These are phyloP conservation scores for Spinellus fusiger DNA, from an alignment of 192 early-diverging fungal species.

Conservation along the genomic window DNA sequence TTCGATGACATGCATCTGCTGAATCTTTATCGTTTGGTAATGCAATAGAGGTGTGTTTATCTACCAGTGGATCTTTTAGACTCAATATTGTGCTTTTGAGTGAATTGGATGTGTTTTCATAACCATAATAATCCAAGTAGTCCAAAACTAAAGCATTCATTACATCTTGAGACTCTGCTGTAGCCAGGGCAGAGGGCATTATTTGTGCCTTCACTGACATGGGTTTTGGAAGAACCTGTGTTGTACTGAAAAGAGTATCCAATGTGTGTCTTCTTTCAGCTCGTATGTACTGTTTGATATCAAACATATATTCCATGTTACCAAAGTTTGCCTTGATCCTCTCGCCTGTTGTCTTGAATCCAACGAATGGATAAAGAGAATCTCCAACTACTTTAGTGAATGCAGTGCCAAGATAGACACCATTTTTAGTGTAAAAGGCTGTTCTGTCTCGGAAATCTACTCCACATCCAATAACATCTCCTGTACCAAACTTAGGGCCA, in stretches of 20 bases:
- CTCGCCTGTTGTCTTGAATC: constrained; percentile 69
- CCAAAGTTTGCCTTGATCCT: constrained; percentile 77
- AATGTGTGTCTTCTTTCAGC: constrained; percentile 19
- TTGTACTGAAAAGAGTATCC: background rate
- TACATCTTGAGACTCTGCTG: background rate
- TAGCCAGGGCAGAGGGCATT: background rate
- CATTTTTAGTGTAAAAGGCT: constrained; percentile 93
- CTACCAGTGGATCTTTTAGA: background rate
- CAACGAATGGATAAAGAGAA: constrained; percentile 65
- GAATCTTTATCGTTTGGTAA: constrained; percentile 1
- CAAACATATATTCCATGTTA: constrained; percentile 56
- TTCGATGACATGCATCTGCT: background rate
- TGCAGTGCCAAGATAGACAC: constrained; percentile 59
- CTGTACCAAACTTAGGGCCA: constrained; percentile 86
- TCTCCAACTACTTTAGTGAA: constrained; percentile 38
- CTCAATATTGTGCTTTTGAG: constrained; percentile 30
- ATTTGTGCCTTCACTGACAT: background rate
- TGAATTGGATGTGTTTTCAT: constrained; percentile 66
- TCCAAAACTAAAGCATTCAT: constrained; percentile 64
- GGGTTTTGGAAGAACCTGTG: background rate
- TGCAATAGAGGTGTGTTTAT: background rate
- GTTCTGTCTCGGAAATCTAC: constrained; percentile 75
- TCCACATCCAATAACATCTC: constrained; percentile 92
- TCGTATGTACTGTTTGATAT: constrained; percentile 64
- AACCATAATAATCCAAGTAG: constrained; percentile 84